Evolutionary conservation across 768 basidiomycete species (phyloP), one percentile per base, ranked within the genome.

Genomic region (Boletus subparvulus): DNA sequence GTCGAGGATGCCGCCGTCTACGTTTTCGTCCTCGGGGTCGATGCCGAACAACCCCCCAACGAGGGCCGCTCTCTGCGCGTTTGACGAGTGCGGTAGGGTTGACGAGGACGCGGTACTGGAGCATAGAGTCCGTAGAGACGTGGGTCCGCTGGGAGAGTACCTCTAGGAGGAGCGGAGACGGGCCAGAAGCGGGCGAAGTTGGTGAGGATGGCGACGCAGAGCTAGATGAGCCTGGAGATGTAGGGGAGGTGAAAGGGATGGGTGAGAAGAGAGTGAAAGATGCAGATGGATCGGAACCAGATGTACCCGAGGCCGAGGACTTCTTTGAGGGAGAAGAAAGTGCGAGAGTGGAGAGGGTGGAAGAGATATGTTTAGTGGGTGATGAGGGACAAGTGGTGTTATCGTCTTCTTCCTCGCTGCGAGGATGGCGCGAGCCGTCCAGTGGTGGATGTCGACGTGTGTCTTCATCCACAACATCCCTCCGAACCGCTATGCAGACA

Each of bases 51-150:
- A 9, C 1, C 69, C 81, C 61, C 56, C 74, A 36, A 71, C 63
- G 14, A 77, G 73, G 16, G 76, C 89, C 90, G 0, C 78, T 79
- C 61, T 85, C 85, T 13, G 86, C 81, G 0, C 90, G 74, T 4
- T 73, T 75, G 6, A 90, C 88, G 21, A 94, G 80, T 45, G 80
- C 78, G 6, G 77, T 77, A 0, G 90, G 92, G 8, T 83, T 80
- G 50, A 93, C 77, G 63, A 92, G 87, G 13, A 95, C 74, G 1
- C 93, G 87, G 62, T 92, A 94, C 69, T 96, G 93, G 41, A 85
- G 75, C 1, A 85, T 74, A 9, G 77, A 73, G 61, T 92, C 90
- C 0, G 90, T 91, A 12, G 82, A 90, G 0, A 80, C 77, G 61
- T 94, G 92, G 6, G 71, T 76, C 11, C 93, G 80, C 6, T 78